Conservation (phyloP, 805 yeast species). For the Candida caryicola region DNA sequence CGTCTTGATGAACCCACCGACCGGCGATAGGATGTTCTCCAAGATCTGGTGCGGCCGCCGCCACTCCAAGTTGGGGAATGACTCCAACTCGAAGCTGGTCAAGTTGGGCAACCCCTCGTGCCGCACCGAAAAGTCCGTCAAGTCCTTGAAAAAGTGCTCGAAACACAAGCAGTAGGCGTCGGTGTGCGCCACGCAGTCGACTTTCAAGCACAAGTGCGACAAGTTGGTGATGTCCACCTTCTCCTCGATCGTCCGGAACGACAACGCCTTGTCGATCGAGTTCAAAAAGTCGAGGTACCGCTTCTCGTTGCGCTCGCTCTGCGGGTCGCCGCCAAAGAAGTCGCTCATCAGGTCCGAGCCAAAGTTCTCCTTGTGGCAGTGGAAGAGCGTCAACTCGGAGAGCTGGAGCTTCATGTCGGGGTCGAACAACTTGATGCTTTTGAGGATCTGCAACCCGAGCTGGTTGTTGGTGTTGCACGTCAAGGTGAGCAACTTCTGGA, state of each 20-base stretch:
- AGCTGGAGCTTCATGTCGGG: slow-evolving; percentile 23
- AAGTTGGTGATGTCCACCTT: slow-evolving; percentile 26
- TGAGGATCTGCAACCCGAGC: slow-evolving; percentile 27
- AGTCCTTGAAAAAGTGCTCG: slow-evolving; percentile 25
- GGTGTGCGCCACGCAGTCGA: slow-evolving; percentile 31
- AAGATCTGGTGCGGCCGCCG: slow-evolving; percentile 32
- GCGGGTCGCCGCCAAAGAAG: background rate
- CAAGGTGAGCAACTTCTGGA: slow-evolving; percentile 20
- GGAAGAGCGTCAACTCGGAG: slow-evolving; percentile 29
- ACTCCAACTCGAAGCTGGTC: slow-evolving; percentile 26
- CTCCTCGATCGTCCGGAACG: slow-evolving; percentile 17
- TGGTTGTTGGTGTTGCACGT: slow-evolving; percentile 33
- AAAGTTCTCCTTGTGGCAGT: slow-evolving; percentile 27
- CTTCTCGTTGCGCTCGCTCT: background rate
- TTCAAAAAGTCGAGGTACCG: slow-evolving; percentile 11
- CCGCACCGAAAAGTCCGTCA: slow-evolving; percentile 17
- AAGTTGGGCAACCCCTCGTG: slow-evolving; percentile 32
- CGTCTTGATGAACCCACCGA: slow-evolving; percentile 28
- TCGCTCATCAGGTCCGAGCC: slow-evolving; percentile 11
- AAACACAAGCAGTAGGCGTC: slow-evolving; percentile 25
- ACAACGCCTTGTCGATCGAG: slow-evolving; percentile 17
- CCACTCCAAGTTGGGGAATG: slow-evolving; percentile 35
- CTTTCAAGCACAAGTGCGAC: slow-evolving; percentile 22
- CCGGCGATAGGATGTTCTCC: slow-evolving; percentile 28
- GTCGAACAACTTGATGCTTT: slow-evolving; percentile 18